These are phyloP conservation scores for Colletotrichum zoysiae DNA, from an alignment of 2,329 filamentous ascomycete genomes.

Conservation along the genomic window DNA sequence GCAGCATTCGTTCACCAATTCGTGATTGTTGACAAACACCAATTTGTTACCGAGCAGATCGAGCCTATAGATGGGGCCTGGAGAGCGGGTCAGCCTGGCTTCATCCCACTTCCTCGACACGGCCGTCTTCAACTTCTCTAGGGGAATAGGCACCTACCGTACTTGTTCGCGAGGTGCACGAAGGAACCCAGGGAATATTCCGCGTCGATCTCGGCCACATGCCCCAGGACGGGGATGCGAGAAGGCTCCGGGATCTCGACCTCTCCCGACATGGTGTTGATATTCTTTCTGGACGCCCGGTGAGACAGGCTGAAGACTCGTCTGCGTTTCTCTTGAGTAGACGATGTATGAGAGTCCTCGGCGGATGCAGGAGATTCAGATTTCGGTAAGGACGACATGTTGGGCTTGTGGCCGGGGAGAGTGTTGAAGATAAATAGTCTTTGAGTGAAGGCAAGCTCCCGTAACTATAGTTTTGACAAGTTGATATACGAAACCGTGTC, in stretches of 20 bases:
- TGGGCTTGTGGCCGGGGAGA: neutral
- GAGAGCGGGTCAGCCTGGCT: neutral
- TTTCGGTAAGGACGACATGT: constrained; percentile 12
- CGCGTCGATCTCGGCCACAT: constrained; percentile 72
- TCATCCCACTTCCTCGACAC: too few relatives aligned
- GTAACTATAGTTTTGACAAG: neutral
- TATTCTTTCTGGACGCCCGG: constrained; percentile 15
- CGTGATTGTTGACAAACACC: constrained; percentile 66
- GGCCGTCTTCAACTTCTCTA: neutral
- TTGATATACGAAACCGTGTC: neutral
- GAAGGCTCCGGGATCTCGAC: constrained; percentile 58
- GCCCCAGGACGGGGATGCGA: constrained; percentile 75
- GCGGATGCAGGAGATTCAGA: too few relatives aligned
- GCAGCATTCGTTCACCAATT: constrained; percentile 72
- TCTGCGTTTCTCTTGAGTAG: constrained; percentile 7
- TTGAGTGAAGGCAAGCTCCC: too few relatives aligned
- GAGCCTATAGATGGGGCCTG: constrained; percentile 71
- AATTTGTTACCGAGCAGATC: constrained; percentile 58
- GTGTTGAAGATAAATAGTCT: neutral
- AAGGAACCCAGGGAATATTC: constrained; percentile 69
- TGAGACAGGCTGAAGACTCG: constrained; percentile 28
- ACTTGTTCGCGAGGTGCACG: constrained; percentile 70
- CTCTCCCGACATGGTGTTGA: constrained; percentile 46
- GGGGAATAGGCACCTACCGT: constrained; percentile 61
- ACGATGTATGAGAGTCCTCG: neutral